Conservation (phyloP, 31 red algal genomes). For the Pterothamnion heteromorphum region DNA sequence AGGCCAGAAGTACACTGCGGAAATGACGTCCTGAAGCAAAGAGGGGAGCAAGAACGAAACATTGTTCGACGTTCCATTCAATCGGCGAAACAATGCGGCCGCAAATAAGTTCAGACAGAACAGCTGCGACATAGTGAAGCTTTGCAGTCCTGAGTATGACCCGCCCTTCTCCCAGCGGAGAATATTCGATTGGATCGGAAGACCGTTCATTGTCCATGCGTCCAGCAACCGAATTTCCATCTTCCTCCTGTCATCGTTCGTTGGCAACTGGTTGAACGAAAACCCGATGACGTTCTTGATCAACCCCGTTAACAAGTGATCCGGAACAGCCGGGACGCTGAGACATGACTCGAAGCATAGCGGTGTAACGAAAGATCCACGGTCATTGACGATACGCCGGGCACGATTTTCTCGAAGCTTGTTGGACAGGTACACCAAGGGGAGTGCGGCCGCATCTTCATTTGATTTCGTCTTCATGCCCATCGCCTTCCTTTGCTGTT, state of each 20-base stretch:
- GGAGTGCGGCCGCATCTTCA: neutral
- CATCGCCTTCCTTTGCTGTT: neutral
- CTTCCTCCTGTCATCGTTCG: neutral
- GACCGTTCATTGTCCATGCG: neutral
- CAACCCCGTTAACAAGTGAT: neutral
- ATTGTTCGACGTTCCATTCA: neutral
- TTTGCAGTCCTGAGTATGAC: neutral
- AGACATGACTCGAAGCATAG: slow-evolving; percentile 1
- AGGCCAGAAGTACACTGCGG: too few species aligned
- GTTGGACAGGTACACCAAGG: neutral
- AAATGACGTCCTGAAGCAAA: neutral
- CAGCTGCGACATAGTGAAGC: neutral
- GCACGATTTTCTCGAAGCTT: neutral
- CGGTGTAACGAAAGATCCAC: neutral
- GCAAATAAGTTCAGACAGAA: too few species aligned
- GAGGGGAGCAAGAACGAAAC: neutral
- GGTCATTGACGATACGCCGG: neutral
- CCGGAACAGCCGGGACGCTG: too few species aligned
- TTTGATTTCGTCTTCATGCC: neutral
- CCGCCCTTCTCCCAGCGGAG: neutral
- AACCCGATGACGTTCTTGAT: neutral
- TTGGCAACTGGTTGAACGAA: neutral
- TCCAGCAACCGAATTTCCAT: neutral
- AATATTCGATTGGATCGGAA: neutral
- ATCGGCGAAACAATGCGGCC: neutral